phyloP scores from a whole-genome alignment of 768 basidiomycete species.

The Suillus sp. region DNA sequence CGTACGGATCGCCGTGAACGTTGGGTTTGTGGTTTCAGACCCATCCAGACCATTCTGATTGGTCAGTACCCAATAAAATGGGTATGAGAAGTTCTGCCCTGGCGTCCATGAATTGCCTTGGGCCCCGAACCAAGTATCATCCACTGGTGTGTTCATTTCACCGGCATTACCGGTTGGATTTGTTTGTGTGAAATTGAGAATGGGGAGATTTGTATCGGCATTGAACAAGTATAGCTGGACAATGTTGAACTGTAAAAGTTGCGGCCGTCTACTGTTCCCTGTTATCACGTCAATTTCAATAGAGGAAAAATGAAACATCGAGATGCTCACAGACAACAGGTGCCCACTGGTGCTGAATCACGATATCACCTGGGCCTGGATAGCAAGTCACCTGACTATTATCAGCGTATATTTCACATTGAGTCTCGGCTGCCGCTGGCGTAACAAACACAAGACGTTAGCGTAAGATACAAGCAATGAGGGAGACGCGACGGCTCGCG shows the following conservation, averaged over 20 bases:
- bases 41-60: constrained; percentile 58
- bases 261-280: constrained; percentile 79
- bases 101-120: constrained; percentile 49
- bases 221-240: constrained; percentile 82
- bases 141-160: constrained; percentile 51
- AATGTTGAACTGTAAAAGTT: constrained; percentile 57
- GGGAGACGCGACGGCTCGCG: constrained; percentile 15
- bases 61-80: constrained; percentile 81
- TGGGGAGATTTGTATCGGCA: constrained; percentile 59
- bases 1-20: constrained; percentile 81
- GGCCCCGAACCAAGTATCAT: constrained; percentile 76
- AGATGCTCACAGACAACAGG: constrained; percentile 75
- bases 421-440: constrained; percentile 40
- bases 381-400: constrained; percentile 81
- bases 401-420: constrained; percentile 59
- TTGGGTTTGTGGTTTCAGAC: constrained; percentile 63
- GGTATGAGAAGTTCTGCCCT: constrained; percentile 58
- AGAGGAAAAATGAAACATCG: constrained; percentile 14
- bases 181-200: constrained; percentile 45
- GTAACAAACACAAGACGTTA: constrained; percentile 17
- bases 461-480: constrained; percentile 9
- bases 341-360: constrained; percentile 76
- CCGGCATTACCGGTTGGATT: constrained; percentile 62
- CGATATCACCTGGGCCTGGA: constrained; percentile 53
- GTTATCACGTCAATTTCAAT: constrained; percentile 22